Conservation (phyloP, 108 stramenopile species). For the Nitzschia inconspicua region DNA sequence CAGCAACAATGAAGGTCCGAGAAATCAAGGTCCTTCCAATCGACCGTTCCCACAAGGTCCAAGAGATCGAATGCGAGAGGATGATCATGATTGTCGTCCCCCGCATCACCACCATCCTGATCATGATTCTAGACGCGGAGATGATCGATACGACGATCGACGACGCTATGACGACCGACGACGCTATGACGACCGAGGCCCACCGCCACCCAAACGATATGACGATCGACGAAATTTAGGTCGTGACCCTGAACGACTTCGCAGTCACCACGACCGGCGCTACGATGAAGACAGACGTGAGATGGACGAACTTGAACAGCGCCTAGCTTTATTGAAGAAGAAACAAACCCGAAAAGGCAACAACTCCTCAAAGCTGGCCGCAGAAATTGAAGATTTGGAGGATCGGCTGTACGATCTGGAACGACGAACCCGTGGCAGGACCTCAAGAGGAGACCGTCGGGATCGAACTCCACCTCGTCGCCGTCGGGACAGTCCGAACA, state of each 20-base stretch:
- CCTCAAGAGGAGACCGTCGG: neutral
- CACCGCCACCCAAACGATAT: neutral
- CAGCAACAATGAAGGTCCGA: neutral
- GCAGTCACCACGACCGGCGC: neutral
- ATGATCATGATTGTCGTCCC: neutral
- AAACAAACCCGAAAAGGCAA: constrained; percentile 8
- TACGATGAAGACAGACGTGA: constrained; percentile 13
- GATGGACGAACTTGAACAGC: constrained; percentile 23
- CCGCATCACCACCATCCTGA: neutral
- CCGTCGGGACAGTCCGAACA: constrained; percentile 2
- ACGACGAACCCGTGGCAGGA: constrained; percentile 5
- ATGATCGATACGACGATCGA: neutral
- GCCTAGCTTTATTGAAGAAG: constrained; percentile 6
- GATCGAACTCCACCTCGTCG: neutral
- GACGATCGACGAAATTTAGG: constrained; percentile 4
- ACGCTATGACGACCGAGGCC: neutral
- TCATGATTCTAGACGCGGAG: constrained; percentile 3
- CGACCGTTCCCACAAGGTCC: neutral
- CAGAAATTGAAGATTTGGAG: constrained; percentile 27
- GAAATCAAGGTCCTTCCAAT: neutral
- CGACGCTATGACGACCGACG: constrained; percentile 3
- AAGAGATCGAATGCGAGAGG: constrained; percentile 4
- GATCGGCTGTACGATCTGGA: constrained; percentile 28
- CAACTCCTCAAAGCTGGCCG: constrained; percentile 9
- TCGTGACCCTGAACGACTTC: neutral